A percentile compares a stretch with the other conserved stretches of the same genome.
Evolutionary conservation across 164 flowering plant species (phyloP).

Genomic region (Vitis cinerea): DNA sequence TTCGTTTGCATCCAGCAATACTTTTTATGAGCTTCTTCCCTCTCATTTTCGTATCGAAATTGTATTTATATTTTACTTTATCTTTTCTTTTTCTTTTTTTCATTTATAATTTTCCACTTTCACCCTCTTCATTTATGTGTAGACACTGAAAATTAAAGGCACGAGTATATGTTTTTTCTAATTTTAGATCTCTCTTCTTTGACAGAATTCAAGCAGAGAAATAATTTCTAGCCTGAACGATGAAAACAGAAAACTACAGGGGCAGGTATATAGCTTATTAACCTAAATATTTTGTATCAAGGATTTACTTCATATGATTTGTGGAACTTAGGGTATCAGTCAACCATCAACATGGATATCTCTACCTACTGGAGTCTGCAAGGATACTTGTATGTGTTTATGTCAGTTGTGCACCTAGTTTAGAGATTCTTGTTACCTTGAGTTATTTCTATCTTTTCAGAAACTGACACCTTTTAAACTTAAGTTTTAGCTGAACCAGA

Average conservation of each 20-base stretch:
- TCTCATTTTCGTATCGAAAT: too few species aligned
- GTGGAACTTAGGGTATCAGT: neutral
- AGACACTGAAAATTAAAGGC: neutral
- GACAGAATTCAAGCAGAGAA: constrained; percentile 50
- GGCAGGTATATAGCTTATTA: constrained; percentile 46
- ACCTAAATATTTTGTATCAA: constrained; percentile 5
- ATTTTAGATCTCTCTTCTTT: constrained; percentile 3
- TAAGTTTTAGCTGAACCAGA: neutral
- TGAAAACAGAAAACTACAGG: constrained; percentile 40
- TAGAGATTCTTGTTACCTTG: neutral
- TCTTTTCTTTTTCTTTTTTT: neutral
- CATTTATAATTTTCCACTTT: neutral
- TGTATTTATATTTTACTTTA: neutral
- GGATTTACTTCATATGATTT: neutral
- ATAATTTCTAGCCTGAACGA: constrained; percentile 37
- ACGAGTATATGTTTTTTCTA: neutral
- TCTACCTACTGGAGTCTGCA: neutral
- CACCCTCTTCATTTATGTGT: neutral
- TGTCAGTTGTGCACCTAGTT: constrained; percentile 3
- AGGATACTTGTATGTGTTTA: neutral
- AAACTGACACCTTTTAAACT: too few species aligned
- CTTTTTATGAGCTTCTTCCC: too few species aligned
- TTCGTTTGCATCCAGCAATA: too few species aligned
- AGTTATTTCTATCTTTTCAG: too few species aligned
- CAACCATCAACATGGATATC: neutral